A percentile compares a stretch with the other conserved stretches of the same genome.
These are phyloP conservation scores for Endoconidiophora laricicola DNA, from an alignment of 2,329 filamentous ascomycete genomes.

Conservation along the genomic window DNA sequence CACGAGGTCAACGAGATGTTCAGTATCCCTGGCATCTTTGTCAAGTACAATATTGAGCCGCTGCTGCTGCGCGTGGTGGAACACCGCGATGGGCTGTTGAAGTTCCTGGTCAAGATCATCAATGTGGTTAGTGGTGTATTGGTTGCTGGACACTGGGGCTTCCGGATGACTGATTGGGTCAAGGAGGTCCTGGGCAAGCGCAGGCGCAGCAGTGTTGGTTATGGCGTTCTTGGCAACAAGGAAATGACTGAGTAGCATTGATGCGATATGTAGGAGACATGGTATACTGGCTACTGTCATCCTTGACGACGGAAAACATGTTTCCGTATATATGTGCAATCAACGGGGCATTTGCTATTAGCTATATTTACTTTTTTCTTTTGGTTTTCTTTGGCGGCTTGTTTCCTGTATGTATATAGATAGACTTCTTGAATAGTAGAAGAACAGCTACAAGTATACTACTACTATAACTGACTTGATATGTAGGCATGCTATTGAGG, in stretches of 20 bases:
- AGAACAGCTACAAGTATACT: too few relatives aligned
- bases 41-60: constrained; percentile 98
- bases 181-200: constrained; percentile 36
- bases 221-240: constrained; percentile 36
- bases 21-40: constrained; percentile 74
- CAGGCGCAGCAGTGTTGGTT: constrained; percentile 25
- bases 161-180: constrained; percentile 66
- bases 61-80: constrained; percentile 77
- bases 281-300: neutral
- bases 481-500: too few relatives aligned
- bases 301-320: neutral
- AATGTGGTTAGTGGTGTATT: constrained; percentile 85
- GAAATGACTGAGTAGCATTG: constrained; percentile 13
- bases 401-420: neutral
- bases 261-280: neutral
- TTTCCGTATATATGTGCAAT: neutral
- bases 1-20: constrained; percentile 47
- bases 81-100: constrained; percentile 56
- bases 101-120: constrained; percentile 64
- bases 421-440: neutral
- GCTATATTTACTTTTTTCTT: neutral
- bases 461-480: too few relatives aligned
- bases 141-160: constrained; percentile 87
- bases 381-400: neutral
- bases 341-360: neutral